Conservation (phyloP, 2,329 filamentous ascomycete species). For the Neofusicoccum sp. region DNA sequence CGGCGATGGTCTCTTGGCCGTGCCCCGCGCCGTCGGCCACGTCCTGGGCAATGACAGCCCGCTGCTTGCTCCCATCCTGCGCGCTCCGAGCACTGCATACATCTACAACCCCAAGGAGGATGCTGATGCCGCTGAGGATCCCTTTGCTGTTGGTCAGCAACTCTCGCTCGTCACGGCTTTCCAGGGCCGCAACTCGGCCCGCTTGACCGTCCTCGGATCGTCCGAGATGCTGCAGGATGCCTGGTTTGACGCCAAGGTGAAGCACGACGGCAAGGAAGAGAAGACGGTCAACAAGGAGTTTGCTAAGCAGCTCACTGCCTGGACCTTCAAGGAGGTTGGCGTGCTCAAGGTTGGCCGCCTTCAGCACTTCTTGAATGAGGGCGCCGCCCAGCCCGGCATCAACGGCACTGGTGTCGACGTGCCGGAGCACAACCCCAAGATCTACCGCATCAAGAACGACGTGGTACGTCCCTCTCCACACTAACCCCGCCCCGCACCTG, state of each 20-base stretch:
- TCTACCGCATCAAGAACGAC: slow-evolving; percentile 95
- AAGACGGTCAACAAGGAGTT: slow-evolving; percentile 81
- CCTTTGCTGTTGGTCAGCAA: slow-evolving; percentile 81
- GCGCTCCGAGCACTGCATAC: slow-evolving; percentile 82
- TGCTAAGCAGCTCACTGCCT: slow-evolving; percentile 79
- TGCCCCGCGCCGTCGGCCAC: slow-evolving; percentile 79
- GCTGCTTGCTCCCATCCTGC: slow-evolving; percentile 76
- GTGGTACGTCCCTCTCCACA: slow-evolving; percentile 68
- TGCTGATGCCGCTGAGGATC: slow-evolving; percentile 67
- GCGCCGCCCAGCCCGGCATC: slow-evolving; percentile 35
- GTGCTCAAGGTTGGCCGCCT: slow-evolving; percentile 82
- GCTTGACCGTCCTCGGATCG: slow-evolving; percentile 80
- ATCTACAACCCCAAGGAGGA: slow-evolving; percentile 93
- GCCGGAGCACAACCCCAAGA: slow-evolving; percentile 67
- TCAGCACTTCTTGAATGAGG: slow-evolving; percentile 68
- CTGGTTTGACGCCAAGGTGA: slow-evolving; percentile 82
- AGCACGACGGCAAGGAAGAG: slow-evolving; percentile 56
- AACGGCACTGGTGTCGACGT: slow-evolving; percentile 36
- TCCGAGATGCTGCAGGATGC: slow-evolving; percentile 82
- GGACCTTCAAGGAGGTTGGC: slow-evolving; percentile 93
- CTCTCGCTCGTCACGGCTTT: slow-evolving; percentile 79
- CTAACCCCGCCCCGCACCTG: background rate
- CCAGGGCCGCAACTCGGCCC: slow-evolving; percentile 91
- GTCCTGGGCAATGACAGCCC: slow-evolving; percentile 72
- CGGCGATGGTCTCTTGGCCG: slow-evolving; percentile 68